Conservation (phyloP, 208 protist species). For the Leishmania mexicana region DNA sequence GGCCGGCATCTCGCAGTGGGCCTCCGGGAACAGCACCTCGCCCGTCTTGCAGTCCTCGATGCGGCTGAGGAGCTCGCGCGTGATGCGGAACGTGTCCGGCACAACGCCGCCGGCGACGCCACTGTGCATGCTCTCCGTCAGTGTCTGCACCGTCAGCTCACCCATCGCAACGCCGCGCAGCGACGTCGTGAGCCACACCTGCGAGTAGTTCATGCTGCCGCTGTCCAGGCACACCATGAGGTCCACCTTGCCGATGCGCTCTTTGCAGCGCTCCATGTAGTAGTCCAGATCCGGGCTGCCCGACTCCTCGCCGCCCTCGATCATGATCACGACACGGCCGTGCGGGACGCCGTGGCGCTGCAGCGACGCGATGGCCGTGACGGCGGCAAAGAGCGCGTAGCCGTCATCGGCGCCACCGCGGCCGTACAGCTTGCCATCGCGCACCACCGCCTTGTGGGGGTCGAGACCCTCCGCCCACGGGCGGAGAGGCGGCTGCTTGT, state of each 20-base stretch:
- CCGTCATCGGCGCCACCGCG: slow-evolving; percentile 93
- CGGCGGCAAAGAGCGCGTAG: slow-evolving; percentile 83
- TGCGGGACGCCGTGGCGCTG: slow-evolving; percentile 86
- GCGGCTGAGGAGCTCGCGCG: slow-evolving; percentile 82
- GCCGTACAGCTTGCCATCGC: slow-evolving; percentile 91
- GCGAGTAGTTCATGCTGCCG: slow-evolving; percentile 94
- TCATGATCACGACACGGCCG: slow-evolving; percentile 81
- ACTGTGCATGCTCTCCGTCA: slow-evolving; percentile 92
- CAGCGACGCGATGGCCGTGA: slow-evolving; percentile 73
- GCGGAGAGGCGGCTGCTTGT: slow-evolving; percentile 96
- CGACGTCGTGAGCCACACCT: slow-evolving; percentile 95
- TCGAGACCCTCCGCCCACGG: slow-evolving; percentile 92
- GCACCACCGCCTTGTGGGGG: slow-evolving; percentile 84
- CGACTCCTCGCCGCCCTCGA: slow-evolving; percentile 94
- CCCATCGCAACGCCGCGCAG: slow-evolving; percentile 91
- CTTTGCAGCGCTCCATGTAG: slow-evolving; percentile 74
- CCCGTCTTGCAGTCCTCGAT: slow-evolving; percentile 94
- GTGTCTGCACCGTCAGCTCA: slow-evolving; percentile 77
- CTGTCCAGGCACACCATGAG: slow-evolving; percentile 96
- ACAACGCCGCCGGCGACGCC: slow-evolving; percentile 93
- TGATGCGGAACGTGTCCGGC: slow-evolving; percentile 94
- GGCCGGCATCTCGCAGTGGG: slow-evolving; percentile 52
- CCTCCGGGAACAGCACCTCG: slow-evolving; percentile 80
- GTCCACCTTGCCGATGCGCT: slow-evolving; percentile 76
- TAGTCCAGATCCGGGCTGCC: slow-evolving; percentile 84